Conservation (phyloP, 2,329 filamentous ascomycete species). For the Ceratocystis albifundus region DNA sequence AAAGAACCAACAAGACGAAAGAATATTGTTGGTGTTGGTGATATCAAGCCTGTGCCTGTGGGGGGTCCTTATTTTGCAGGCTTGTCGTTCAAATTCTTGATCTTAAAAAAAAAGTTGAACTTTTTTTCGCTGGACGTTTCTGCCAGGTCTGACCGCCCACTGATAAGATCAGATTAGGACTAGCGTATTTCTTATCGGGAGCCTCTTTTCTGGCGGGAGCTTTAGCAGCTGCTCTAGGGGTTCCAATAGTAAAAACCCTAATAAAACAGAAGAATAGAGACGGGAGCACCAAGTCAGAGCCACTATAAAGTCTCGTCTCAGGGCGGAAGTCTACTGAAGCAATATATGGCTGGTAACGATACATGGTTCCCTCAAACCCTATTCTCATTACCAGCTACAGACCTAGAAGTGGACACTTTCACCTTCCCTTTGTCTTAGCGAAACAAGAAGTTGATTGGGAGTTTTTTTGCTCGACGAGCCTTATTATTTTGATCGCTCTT, state of each 20-base stretch:
- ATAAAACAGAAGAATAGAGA: too few species aligned
- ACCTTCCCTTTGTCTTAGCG: background rate
- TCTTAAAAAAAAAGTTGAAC: slow-evolving; percentile 29
- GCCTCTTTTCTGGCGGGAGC: slow-evolving; percentile 3
- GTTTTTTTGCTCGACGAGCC: background rate
- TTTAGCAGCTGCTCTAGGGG: background rate
- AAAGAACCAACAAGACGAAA: slow-evolving; percentile 15
- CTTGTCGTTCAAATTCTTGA: slow-evolving; percentile 21
- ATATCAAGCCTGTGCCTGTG: slow-evolving; percentile 16
- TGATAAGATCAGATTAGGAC: slow-evolving; percentile 19
- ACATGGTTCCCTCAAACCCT: background rate
- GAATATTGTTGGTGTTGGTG: slow-evolving; percentile 9
- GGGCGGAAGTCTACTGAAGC: background rate
- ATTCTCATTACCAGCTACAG: background rate
- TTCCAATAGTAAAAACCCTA: background rate
- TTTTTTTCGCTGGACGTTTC: slow-evolving; percentile 24
- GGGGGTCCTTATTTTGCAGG: slow-evolving; percentile 22
- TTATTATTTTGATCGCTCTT: background rate
- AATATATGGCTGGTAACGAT: background rate
- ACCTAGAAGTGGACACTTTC: slow-evolving; percentile 21
- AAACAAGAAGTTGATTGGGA: background rate
- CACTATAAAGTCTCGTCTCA: background rate
- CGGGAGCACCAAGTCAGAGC: too few species aligned
- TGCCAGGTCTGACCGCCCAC: slow-evolving; percentile 23
- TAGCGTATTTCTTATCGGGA: slow-evolving; percentile 17